Evolutionary conservation across 1,139 yeast genomes (phyloP).

Genomic region (Candida pseudoviswanathii): DNA sequence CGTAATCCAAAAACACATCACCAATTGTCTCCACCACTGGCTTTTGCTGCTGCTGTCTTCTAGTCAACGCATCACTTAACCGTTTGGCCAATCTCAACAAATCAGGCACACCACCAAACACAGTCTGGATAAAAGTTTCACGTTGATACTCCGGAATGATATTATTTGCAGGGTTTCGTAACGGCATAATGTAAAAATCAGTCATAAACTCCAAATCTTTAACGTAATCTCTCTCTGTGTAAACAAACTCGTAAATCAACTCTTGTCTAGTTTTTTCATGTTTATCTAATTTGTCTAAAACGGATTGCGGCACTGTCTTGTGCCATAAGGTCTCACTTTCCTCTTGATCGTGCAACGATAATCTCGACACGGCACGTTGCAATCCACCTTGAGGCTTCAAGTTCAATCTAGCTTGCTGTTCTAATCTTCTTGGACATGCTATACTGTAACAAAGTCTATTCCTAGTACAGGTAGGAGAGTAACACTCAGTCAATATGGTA

Average conservation of each 20-base stretch:
- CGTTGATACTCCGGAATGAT: slow-evolving; percentile 88
- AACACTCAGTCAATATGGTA: slow-evolving; percentile 89
- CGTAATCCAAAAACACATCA: slow-evolving; percentile 81
- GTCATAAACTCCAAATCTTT: slow-evolving; percentile 91
- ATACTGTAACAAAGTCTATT: slow-evolving; percentile 89
- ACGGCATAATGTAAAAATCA: slow-evolving; percentile 92
- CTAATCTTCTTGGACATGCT: slow-evolving; percentile 95
- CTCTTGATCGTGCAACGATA: slow-evolving; percentile 76
- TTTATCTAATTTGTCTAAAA: slow-evolving; percentile 79
- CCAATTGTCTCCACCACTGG: slow-evolving; percentile 87
- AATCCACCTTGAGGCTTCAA: slow-evolving; percentile 89
- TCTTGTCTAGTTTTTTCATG: slow-evolving; percentile 92
- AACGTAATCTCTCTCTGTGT: slow-evolving; percentile 93
- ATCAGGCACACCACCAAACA: slow-evolving; percentile 88
- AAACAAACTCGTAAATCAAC: slow-evolving; percentile 88
- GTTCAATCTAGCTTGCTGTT: slow-evolving; percentile 91
- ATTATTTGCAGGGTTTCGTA: slow-evolving; percentile 70
- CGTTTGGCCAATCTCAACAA: slow-evolving; percentile 80
- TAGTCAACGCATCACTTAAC: slow-evolving; percentile 85
- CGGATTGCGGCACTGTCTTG: slow-evolving; percentile 81
- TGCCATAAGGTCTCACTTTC: slow-evolving; percentile 93
- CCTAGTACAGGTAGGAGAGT: slow-evolving; percentile 93
- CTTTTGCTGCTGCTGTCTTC: slow-evolving; percentile 79
- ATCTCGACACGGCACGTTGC: slow-evolving; percentile 76
- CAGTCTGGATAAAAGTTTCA: slow-evolving; percentile 87